Evolutionary conservation across 2,329 filamentous ascomycete species (phyloP).

Genomic region (Colletotrichum scovillei): DNA sequence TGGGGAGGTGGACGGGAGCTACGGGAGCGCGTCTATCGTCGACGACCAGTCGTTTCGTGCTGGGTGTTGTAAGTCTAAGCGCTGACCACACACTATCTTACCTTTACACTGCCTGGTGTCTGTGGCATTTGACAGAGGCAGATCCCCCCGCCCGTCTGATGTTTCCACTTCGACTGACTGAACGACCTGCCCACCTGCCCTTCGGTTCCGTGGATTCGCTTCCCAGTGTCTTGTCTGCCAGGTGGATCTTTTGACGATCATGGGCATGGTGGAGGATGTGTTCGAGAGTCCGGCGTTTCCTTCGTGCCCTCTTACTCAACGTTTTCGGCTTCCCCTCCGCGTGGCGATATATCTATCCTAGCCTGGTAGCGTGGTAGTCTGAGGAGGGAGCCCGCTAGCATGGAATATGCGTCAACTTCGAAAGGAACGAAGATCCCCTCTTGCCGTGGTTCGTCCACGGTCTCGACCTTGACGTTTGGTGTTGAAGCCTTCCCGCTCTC

Average conservation of each 20-base stretch:
- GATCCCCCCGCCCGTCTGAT: neutral
- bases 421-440: neutral
- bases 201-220: neutral
- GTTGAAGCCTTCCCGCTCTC: neutral
- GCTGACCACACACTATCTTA: neutral
- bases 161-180: neutral
- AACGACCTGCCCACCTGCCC: neutral
- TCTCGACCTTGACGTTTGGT: neutral
- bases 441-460: neutral
- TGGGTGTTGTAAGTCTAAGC: neutral
- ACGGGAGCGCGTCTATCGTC: slow-evolving; percentile 14
- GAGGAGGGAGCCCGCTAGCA: slow-evolving; percentile 5
- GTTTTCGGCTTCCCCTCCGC: neutral
- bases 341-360: neutral
- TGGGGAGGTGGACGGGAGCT: neutral
- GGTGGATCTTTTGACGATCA: neutral
- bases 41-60: slow-evolving; percentile 15
- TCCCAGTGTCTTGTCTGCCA: neutral
- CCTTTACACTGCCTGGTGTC: too few relatives aligned
- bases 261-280: neutral
- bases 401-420: neutral
- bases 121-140: too few relatives aligned
- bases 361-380: neutral
- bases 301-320: neutral
- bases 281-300: neutral